Base-by-base conservation (phyloP, 2,329 filamentous ascomycete genomes). In the Colletotrichum salicis region DNA sequence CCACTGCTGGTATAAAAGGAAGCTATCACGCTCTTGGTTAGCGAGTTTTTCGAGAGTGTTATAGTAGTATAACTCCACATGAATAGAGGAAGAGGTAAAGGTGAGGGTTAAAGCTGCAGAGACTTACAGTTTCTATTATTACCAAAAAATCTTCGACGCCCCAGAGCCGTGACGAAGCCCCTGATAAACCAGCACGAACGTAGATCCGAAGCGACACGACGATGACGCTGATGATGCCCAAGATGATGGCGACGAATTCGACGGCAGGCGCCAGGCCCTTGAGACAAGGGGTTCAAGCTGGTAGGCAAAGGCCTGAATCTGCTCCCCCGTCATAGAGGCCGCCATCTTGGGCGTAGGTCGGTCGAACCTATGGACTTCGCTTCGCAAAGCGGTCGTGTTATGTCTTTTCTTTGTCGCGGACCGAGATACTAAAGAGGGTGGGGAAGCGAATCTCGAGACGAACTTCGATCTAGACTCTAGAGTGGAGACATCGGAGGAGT, bases 1-100 rank as follows among this genome's bases (percentile, higher is more conserved):
- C 59, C 5, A 69, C 66, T 15, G 66, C 59, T 15, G 66, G 66
- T 57, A 69, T 59, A 24, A 69, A 64, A 7, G 54, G 59, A 19
- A 58, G 11, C 66, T 69, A 5, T 2, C 0, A 4, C 4, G 1
- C 12, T 5, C 1, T 1, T 19, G 4, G 35, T 67, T 13, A 67
- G 58, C 48, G 4, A 13, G 48, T 11, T 52, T 24, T n/a, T 10
- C 5, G 48, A 52, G 48, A 2, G 48, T 52, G 48, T 19, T 24
- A 10, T 5, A 27, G 27, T 27, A 41, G 37, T 41, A 41, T 15
- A 41, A 19, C 7, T 19, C 7, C 6, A 41, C 37, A 27, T 27
- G 13, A 24, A n/a, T 35, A 8, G n/a, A 24, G 1, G n/a, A 24
- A 12, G 19, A 2, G 61, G 29, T 15, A 22, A n/a, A 33, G 6